Conservation (phyloP, 1,284 basidiomycete species). For the Ceratobasidium sp. region DNA sequence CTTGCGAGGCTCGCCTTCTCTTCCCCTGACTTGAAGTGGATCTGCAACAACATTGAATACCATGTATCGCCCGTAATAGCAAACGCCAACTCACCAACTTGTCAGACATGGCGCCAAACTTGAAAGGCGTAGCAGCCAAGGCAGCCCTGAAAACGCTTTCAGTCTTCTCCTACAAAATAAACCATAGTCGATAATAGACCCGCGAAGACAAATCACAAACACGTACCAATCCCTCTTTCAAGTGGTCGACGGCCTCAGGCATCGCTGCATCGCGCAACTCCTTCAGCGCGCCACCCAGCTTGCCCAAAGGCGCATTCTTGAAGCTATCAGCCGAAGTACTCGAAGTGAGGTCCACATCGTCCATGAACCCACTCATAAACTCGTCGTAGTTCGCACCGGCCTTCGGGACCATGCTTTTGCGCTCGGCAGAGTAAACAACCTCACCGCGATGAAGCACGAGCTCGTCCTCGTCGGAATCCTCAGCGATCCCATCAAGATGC, state of each 20-base stretch:
- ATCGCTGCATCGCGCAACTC: slow-evolving; percentile 22
- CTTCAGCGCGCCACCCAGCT: slow-evolving; percentile 35
- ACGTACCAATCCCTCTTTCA: slow-evolving; percentile 38
- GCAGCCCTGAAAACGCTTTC: slow-evolving; percentile 37
- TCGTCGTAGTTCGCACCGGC: slow-evolving; percentile 32
- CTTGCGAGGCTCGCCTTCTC: slow-evolving; percentile 2
- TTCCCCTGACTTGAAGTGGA: slow-evolving; percentile 24
- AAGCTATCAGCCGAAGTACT: background rate
- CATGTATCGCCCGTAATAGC: background rate
- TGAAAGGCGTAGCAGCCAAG: slow-evolving; percentile 33
- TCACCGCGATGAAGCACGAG: slow-evolving; percentile 37
- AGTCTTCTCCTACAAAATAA: slow-evolving; percentile 21
- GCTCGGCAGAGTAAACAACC: background rate
- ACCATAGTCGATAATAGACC: background rate
- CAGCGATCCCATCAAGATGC: background rate
- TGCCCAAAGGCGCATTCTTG: slow-evolving; percentile 32
- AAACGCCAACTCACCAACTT: slow-evolving; percentile 9
- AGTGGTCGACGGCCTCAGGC: slow-evolving; percentile 40
- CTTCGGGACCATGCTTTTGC: background rate
- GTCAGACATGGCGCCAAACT: slow-evolving; percentile 17
- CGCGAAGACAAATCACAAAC: background rate
- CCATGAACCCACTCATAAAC: slow-evolving; percentile 42
- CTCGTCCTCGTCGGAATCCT: slow-evolving; percentile 32
- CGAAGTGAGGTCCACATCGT: slow-evolving; percentile 31
- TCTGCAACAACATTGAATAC: background rate